Conservation (phyloP, 495 filamentous ascomycete species). For the Staphylotrichum tortipilum region DNA sequence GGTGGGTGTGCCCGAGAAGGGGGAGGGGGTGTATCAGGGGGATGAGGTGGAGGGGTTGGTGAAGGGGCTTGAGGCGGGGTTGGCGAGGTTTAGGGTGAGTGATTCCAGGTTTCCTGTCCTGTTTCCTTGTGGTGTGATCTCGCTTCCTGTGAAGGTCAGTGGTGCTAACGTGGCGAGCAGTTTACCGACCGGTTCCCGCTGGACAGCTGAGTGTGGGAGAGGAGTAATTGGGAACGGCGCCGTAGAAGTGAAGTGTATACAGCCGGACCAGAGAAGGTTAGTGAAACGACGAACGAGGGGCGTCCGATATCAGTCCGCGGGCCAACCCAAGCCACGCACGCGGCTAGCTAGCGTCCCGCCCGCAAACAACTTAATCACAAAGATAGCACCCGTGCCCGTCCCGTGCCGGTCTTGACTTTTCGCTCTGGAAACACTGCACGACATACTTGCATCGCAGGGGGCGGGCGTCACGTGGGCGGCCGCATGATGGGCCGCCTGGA, state of each 20-base stretch:
- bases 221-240: no score
- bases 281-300: no score
- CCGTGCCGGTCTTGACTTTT: background rate
- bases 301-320: no score
- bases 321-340: no score
- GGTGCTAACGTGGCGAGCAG: slow-evolving; percentile 6
- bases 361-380: no score
- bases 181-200: slow-evolving; percentile 48
- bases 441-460: slow-evolving; percentile 33
- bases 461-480: slow-evolving; percentile 27
- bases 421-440: slow-evolving; percentile 26
- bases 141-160: background rate
- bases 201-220: slow-evolving; percentile 30
- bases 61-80: slow-evolving; percentile 45
- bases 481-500: slow-evolving; percentile 19
- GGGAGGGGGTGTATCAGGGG: slow-evolving; percentile 42
- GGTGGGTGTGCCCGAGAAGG: slow-evolving; percentile 29
- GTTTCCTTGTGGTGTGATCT: background rate
- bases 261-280: no score
- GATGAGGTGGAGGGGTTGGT: slow-evolving; percentile 33
- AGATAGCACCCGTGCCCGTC: background rate
- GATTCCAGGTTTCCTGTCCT: slow-evolving; percentile 29
- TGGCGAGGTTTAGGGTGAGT: slow-evolving; percentile 52
- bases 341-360: no score
- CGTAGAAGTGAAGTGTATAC: background rate